Percentiles rank a stretch among this genome's conserved stretches.
Evolutionary conservation across 2,329 filamentous ascomycete genomes (phyloP).

Genomic region (Exophiala viscosa): DNA sequence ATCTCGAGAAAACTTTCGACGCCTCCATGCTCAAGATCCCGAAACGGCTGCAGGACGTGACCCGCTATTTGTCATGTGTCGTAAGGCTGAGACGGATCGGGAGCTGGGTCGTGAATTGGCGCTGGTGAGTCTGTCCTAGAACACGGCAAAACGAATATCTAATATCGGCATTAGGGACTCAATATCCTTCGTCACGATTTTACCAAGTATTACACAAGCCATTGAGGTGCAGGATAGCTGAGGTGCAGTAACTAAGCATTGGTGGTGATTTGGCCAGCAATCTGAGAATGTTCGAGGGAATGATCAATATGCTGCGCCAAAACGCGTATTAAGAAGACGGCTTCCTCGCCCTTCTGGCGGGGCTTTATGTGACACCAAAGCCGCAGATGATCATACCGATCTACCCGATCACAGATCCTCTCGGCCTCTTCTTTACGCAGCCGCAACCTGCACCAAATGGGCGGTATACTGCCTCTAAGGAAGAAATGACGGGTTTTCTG

Average conservation of each 20-base stretch:
- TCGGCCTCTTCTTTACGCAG: constrained; percentile 2
- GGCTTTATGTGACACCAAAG: neutral
- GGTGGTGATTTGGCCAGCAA: too few relatives aligned
- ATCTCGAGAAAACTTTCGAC: constrained; percentile 40
- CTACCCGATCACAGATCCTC: constrained; percentile 4
- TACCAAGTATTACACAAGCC: constrained; percentile 3
- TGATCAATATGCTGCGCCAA: too few relatives aligned
- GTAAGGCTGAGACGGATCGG: neutral
- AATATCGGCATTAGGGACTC: neutral
- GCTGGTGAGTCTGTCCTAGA: constrained; percentile 25
- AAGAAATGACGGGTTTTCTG: neutral
- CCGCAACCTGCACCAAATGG: constrained; percentile 1
- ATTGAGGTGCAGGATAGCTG: neutral
- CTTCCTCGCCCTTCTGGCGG: neutral
- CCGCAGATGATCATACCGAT: constrained; percentile 3
- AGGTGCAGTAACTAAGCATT: too few relatives aligned
- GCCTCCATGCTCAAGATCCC: constrained; percentile 34
- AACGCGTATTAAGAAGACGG: neutral
- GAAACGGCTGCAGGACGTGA: constrained; percentile 35
- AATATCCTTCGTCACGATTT: constrained; percentile 1
- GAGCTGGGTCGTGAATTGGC: neutral
- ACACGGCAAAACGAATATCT: neutral
- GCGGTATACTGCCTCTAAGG: neutral
- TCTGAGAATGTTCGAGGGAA: too few relatives aligned
- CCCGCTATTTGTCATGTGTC: neutral